Base-by-base conservation (phyloP, 176 grass and related monocot genomes). In the Musa itinerans region DNA sequence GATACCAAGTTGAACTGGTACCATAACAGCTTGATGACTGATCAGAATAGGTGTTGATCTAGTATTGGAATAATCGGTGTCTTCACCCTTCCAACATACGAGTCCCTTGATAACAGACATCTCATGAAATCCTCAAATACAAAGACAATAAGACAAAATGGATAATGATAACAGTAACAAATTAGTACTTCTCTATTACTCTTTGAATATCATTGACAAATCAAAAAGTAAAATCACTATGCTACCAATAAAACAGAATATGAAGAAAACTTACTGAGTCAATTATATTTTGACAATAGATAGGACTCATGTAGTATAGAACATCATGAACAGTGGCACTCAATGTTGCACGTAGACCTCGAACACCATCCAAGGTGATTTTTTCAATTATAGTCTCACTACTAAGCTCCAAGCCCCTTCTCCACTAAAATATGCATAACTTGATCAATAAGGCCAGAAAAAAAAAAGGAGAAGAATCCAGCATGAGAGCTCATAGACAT, bases 221-320 rank as follows among this genome's bases (percentile, higher is more conserved):
- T 43, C 34, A n/a, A n/a, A 61, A 61, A 1, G 15, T 61, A 61
- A 15, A 61, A n/a, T 20, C 3, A 17, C 9, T 61, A 61, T 19
- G 6, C 17, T 19, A n/a, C 17, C n/a, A 61, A 21, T 17, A 61
- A n/a, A 61, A n/a, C 8, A 5, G 57, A 9, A 68, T 15, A 23
- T 29, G 14, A 80, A 70, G 86, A 77, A 25, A 89, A 81, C 53
- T 77, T 89, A 97, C 94, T 85, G 94, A 98, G 65, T 98, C 86
- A 53, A 98, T 98, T 75, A 98, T 98, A 74, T 98, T 76, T 69
- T 98, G 94, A 81, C 94, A 98, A 73, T 98, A 93, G 70, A 98
- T 93, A 75, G 94, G 94, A 78, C 94, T 98, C 90, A 98, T 98
- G 76, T 98, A 98, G 87, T 98, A 93, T 74, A 98, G 81, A 85